phyloP scores from a whole-genome alignment of 176 grass and related monocot genomes.

The Paspalum vaginatum region DNA sequence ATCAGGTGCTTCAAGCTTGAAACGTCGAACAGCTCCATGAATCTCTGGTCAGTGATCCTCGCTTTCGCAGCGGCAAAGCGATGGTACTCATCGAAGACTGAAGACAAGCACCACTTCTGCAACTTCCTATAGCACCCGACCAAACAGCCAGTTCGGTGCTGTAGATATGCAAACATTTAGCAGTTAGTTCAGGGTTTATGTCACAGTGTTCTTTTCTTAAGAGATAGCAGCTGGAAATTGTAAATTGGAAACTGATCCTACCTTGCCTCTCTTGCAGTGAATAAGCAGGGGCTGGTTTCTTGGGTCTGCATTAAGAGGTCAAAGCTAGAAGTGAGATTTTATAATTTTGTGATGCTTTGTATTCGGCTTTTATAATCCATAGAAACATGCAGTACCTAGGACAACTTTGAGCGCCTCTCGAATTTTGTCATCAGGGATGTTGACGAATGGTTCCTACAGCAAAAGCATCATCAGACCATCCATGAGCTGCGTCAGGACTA shows the following conservation, averaged over 20 bases:
- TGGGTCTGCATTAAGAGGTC: slow-evolving; percentile 47
- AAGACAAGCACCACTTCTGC: slow-evolving; percentile 74
- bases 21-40: slow-evolving; percentile 84
- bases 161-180: slow-evolving; percentile 31
- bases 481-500: background rate
- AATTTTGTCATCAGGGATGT: slow-evolving; percentile 69
- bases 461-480: slow-evolving; percentile 21
- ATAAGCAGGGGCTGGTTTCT: slow-evolving; percentile 80
- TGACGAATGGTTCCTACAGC: slow-evolving; percentile 64
- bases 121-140: slow-evolving; percentile 81
- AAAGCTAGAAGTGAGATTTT: slow-evolving; percentile 10
- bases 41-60: slow-evolving; percentile 64
- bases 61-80: slow-evolving; percentile 69
- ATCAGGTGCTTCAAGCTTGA: slow-evolving; percentile 63
- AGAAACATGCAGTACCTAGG: slow-evolving; percentile 54
- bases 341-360: slow-evolving; percentile 14
- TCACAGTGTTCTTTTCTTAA: background rate
- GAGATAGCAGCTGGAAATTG: background rate
- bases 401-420: slow-evolving; percentile 76
- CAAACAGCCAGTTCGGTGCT: slow-evolving; percentile 85
- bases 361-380: background rate
- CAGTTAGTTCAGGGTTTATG: slow-evolving; percentile 3
- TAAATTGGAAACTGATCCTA: slow-evolving; percentile 2
- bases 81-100: slow-evolving; percentile 78
- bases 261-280: slow-evolving; percentile 88